Conservation (phyloP, 371 early-diverging fungal genomes). For the Mortierella sp. region DNA sequence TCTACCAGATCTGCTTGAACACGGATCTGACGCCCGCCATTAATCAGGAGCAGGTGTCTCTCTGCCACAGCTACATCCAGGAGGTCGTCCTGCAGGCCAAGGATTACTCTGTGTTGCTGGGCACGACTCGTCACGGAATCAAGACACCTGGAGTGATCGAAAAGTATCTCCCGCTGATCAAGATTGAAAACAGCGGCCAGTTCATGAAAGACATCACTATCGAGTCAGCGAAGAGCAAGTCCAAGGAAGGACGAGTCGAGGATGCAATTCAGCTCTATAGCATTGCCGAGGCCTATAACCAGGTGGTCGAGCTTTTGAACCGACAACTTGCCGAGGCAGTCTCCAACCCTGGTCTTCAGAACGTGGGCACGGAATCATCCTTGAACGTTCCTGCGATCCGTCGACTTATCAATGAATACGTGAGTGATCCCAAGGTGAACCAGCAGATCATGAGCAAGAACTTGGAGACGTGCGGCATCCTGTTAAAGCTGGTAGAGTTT, state of each 20-base stretch:
- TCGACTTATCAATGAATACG: conserved; percentile 62
- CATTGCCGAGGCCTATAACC: conserved; percentile 80
- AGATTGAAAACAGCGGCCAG: conserved; percentile 64
- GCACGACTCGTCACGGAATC: conserved; percentile 60
- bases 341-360: conserved; percentile 45
- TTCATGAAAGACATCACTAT: conserved; percentile 69
- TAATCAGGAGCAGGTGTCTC: conserved; percentile 53
- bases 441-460: conserved; percentile 43
- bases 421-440: conserved; percentile 50
- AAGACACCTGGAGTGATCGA: conserved; percentile 73
- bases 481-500: conserved; percentile 72
- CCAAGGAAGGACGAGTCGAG: conserved; percentile 70
- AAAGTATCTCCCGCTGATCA: conserved; percentile 67
- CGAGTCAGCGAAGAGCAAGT: conserved; percentile 77
- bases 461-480: conserved; percentile 60
- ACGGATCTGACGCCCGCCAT: conserved; percentile 51
- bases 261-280: conserved; percentile 85
- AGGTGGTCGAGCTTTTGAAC: conserved; percentile 79
- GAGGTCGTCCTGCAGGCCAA: conserved; percentile 60
- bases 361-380: conserved; percentile 21
- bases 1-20: conserved; percentile 71
- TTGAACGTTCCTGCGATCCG: conserved; percentile 37
- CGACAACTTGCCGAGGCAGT: conserved; percentile 80
- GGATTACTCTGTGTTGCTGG: conserved; percentile 70
- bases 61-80: conserved; percentile 59